Evolutionary conservation across 148 eudicot genomes (phyloP).

Genomic region (Agrostemma githago): DNA sequence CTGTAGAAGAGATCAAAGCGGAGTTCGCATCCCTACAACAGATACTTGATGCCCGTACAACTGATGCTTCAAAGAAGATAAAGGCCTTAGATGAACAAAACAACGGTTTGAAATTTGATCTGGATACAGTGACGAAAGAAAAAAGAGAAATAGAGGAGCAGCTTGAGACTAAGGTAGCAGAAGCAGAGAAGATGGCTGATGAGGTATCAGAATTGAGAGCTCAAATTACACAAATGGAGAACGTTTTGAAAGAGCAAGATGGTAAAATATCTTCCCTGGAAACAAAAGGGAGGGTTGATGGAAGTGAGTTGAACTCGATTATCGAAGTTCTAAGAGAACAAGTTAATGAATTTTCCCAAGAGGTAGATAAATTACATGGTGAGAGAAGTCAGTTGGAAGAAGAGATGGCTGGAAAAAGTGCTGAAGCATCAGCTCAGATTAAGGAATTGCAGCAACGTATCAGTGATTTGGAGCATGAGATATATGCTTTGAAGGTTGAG

Average conservation of each 20-base stretch:
- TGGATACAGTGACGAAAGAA: constrained; percentile 33
- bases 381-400: constrained; percentile 49
- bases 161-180: constrained; percentile 27
- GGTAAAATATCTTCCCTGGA: constrained; percentile 40
- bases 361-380: constrained; percentile 36
- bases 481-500: constrained; percentile 36
- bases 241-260: constrained; percentile 38
- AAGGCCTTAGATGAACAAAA: constrained; percentile 32
- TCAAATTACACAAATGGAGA: constrained; percentile 25
- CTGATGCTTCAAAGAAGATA: constrained; percentile 29
- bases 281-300: constrained; percentile 35
- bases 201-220: constrained; percentile 24
- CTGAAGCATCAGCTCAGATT: constrained; percentile 40
- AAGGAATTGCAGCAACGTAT: constrained; percentile 41
- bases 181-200: constrained; percentile 23
- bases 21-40: constrained; percentile 36
- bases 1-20: not conserved
- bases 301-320: constrained; percentile 35
- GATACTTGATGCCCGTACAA: constrained; percentile 34
- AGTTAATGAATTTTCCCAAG: constrained; percentile 29
- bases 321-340: constrained; percentile 35
- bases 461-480: constrained; percentile 43
- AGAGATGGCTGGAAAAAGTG: constrained; percentile 29
- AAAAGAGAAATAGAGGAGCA: constrained; percentile 39
- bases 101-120: constrained; percentile 33